phyloP scores from a whole-genome alignment of 192 early-diverging fungal genomes.

The Coemansia sp. region DNA sequence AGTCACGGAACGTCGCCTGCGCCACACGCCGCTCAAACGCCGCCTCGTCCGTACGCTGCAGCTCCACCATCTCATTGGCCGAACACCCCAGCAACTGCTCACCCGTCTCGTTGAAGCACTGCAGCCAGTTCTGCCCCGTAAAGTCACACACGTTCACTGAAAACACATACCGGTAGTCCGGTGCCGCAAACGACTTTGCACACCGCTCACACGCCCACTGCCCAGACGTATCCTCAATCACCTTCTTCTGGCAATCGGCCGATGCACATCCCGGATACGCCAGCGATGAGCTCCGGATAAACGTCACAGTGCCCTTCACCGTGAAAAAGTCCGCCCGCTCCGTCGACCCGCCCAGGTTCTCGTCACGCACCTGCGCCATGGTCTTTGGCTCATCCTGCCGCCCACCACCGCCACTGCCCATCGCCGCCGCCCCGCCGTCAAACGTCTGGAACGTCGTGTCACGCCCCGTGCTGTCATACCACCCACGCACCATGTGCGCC shows the following conservation, averaged over 20 bases:
- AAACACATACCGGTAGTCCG: conserved; percentile 82
- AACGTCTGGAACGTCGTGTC: conserved; percentile 31
- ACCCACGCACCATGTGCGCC: conserved; percentile 64
- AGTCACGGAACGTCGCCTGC: conserved; percentile 61
- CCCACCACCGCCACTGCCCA: conserved; percentile 17
- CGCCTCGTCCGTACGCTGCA: conserved; percentile 50
- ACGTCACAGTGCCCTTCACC: conserved; percentile 64
- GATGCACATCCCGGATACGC: conserved; percentile 83
- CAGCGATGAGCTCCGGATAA: conserved; percentile 61
- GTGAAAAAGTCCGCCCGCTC: conserved; percentile 75
- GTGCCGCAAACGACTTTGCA: conserved; percentile 58
- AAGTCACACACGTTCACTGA: conserved; percentile 65
- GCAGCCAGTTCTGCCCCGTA: conserved; percentile 74
- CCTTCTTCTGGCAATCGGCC: conserved; percentile 83
- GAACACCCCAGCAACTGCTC: conserved; percentile 57
- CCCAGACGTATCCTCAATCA: conserved; percentile 53
- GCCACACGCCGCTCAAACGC: conserved; percentile 51
- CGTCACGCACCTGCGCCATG: conserved; percentile 59
- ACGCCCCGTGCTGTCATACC: conserved; percentile 48
- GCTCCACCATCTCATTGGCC: conserved; percentile 62
- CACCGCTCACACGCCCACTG: conserved; percentile 94
- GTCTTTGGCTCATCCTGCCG: conserved; percentile 51
- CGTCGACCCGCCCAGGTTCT: conserved; percentile 62
- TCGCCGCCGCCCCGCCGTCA: conserved; percentile 13
- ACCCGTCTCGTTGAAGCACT: conserved; percentile 82